These are phyloP conservation scores for Hymenochaete sp. DNA, from an alignment of 1,284 basidiomycete species.

Conservation along the genomic window DNA sequence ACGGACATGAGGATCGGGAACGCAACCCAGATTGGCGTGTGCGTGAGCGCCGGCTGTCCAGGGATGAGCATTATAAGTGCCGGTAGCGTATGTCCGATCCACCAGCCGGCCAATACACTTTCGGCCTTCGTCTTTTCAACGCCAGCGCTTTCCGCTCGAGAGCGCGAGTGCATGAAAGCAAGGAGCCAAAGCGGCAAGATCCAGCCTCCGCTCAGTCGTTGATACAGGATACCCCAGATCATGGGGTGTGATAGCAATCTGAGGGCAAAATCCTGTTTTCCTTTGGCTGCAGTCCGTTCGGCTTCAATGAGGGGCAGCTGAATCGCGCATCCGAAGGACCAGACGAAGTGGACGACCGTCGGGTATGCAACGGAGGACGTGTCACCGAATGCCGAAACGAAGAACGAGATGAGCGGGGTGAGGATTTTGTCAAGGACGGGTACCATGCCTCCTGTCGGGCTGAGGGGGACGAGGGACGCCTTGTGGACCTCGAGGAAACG, in stretches of 20 bases:
- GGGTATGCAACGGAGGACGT: slow-evolving; percentile 14
- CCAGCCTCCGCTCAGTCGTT: slow-evolving; percentile 17
- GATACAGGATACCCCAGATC: slow-evolving; percentile 17
- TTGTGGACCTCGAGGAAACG: slow-evolving; percentile 17
- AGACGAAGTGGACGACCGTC: slow-evolving; percentile 15
- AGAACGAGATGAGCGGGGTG: slow-evolving; percentile 17
- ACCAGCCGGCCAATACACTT: slow-evolving; percentile 16
- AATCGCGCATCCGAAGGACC: slow-evolving; percentile 17
- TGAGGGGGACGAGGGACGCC: slow-evolving; percentile 15
- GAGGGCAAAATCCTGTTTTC: neutral
- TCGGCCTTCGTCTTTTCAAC: slow-evolving; percentile 13
- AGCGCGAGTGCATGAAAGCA: slow-evolving; percentile 12
- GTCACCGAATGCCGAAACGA: slow-evolving; percentile 16
- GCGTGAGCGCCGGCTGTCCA: slow-evolving; percentile 11
- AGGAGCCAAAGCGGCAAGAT: slow-evolving; percentile 16
- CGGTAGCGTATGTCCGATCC: slow-evolving; percentile 16
- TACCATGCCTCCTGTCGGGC: slow-evolving; percentile 6
- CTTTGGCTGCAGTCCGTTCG: slow-evolving; percentile 4
- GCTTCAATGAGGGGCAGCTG: slow-evolving; percentile 15
- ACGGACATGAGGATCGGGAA: slow-evolving; percentile 18
- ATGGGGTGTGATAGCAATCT: slow-evolving; percentile 11
- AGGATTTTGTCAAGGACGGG: slow-evolving; percentile 15
- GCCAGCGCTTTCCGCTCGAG: slow-evolving; percentile 8
- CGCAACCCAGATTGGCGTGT: slow-evolving; percentile 14
- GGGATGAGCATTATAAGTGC: slow-evolving; percentile 17